phyloP scores from a whole-genome alignment of 495 filamentous ascomycete genomes.

The Talaromyces proteolyticus region DNA sequence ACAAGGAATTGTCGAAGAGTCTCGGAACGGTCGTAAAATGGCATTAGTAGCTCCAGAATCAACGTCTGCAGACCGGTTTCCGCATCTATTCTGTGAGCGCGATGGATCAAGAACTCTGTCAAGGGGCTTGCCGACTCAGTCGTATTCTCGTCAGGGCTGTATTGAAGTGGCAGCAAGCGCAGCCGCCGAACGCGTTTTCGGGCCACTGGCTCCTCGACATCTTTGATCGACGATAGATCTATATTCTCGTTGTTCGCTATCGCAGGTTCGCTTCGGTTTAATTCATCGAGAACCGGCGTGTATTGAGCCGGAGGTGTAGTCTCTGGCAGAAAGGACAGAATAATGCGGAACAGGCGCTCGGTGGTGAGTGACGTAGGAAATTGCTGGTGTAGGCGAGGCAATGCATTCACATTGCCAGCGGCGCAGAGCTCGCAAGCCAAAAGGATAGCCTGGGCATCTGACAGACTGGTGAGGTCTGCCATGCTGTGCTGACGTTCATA shows the following conservation, averaged over 20 bases:
- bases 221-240: slow-evolving; percentile 54
- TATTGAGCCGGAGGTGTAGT: slow-evolving; percentile 61
- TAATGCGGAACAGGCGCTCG: slow-evolving; percentile 68
- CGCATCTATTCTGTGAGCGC: slow-evolving; percentile 68
- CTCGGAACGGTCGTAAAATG: slow-evolving; percentile 65
- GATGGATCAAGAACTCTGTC: slow-evolving; percentile 67
- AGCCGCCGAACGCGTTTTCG: slow-evolving; percentile 65
- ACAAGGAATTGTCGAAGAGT: slow-evolving; percentile 70
- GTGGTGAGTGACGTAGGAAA: slow-evolving; percentile 53
- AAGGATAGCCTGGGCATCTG: slow-evolving; percentile 42
- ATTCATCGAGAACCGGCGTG: slow-evolving; percentile 48
- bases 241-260: slow-evolving; percentile 25
- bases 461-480: slow-evolving; percentile 34
- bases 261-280: slow-evolving; percentile 38
- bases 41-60: slow-evolving; percentile 62
- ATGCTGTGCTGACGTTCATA: slow-evolving; percentile 17
- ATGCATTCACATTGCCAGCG: slow-evolving; percentile 50
- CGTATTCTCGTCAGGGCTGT: slow-evolving; percentile 32
- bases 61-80: slow-evolving; percentile 73
- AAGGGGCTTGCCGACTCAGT: slow-evolving; percentile 49
- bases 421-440: slow-evolving; percentile 40
- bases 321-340: slow-evolving; percentile 83
- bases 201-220: slow-evolving; percentile 59
- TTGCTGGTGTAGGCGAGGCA: slow-evolving; percentile 56
- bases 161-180: slow-evolving; percentile 55